Evolutionary conservation across 768 basidiomycete genomes (phyloP).

Genomic region (Dendrothele bispora): DNA sequence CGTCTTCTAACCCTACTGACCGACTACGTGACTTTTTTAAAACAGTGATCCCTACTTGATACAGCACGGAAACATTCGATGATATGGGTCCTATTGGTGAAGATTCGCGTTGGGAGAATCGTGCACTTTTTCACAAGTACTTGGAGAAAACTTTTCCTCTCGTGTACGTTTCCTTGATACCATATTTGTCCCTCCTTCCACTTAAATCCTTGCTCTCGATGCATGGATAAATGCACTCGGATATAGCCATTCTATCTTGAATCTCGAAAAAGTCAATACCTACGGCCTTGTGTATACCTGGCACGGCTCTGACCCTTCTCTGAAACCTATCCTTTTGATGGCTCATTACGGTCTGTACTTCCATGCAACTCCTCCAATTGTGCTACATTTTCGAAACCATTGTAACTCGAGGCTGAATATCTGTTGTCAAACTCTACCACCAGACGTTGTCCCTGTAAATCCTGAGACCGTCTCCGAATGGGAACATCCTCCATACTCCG

Average conservation of each 20-base stretch:
- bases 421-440: neutral
- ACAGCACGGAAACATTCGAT: conserved; percentile 56
- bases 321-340: conserved; percentile 56
- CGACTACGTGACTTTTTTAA: neutral
- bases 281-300: conserved; percentile 64
- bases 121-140: conserved; percentile 37
- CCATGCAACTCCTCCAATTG: neutral
- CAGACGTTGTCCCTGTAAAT: conserved; percentile 71
- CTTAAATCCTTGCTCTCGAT: neutral
- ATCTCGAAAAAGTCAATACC: conserved; percentile 57
- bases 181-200: conserved; percentile 13
- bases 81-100: conserved; percentile 43
- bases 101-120: conserved; percentile 44
- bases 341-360: conserved; percentile 47
- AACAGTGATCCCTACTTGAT: neutral
- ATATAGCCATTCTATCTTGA: conserved; percentile 47
- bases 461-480: conserved; percentile 54
- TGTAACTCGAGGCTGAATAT: neutral
- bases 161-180: conserved; percentile 44
- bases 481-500: conserved; percentile 63
- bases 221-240: no score
- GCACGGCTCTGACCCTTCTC: conserved; percentile 46
- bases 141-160: conserved; percentile 47
- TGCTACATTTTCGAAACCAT: neutral
- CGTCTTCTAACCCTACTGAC: conserved; percentile 10